A percentile compares a stretch with the other conserved stretches of the same genome.
phyloP scores from a whole-genome alignment of 2,329 filamentous ascomycete species.

The Fusarium burgessii region DNA sequence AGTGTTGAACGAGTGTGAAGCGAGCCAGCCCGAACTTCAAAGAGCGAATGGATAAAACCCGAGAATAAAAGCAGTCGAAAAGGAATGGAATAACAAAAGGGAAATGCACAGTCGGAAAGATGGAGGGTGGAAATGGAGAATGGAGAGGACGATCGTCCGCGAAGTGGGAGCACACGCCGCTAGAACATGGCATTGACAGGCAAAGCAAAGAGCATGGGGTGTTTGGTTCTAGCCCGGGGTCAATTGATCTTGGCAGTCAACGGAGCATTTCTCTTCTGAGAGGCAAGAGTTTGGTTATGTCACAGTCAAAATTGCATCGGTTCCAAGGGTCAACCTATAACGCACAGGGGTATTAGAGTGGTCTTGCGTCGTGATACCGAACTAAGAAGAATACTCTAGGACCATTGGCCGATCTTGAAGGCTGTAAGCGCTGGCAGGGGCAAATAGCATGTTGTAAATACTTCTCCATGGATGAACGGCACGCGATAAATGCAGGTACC shows the following conservation, averaged over 20 bases:
- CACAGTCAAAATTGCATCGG: constrained; percentile 46
- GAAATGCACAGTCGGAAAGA: constrained; percentile 31
- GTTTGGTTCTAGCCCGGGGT: constrained; percentile 10
- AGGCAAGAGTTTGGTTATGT: constrained; percentile 30
- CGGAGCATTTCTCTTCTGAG: constrained; percentile 20
- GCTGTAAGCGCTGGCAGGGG: constrained; percentile 15
- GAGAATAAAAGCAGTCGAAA: constrained; percentile 31
- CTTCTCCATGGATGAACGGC: constrained; percentile 17
- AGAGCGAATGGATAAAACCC: constrained; percentile 29
- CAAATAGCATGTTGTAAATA: constrained; percentile 40
- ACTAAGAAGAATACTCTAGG: constrained; percentile 19
- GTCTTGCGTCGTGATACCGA: constrained; percentile 35
- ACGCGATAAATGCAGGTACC: constrained; percentile 42
- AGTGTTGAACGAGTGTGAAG: constrained; percentile 35
- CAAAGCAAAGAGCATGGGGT: constrained; percentile 8
- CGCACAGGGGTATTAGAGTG: constrained; percentile 35
- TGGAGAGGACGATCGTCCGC: constrained; percentile 17
- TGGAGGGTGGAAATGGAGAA: constrained; percentile 29
- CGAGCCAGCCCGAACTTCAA: constrained; percentile 41
- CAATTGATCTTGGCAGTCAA: constrained; percentile 31
- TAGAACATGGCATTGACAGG: constrained; percentile 25
- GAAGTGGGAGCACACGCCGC: constrained; percentile 22
- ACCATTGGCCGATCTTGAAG: constrained; percentile 23
- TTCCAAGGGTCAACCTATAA: constrained; percentile 46
- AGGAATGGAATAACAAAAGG: constrained; percentile 37